Base-by-base conservation (phyloP, 371 early-diverging fungal genomes). In the Mortierella sp. region DNA sequence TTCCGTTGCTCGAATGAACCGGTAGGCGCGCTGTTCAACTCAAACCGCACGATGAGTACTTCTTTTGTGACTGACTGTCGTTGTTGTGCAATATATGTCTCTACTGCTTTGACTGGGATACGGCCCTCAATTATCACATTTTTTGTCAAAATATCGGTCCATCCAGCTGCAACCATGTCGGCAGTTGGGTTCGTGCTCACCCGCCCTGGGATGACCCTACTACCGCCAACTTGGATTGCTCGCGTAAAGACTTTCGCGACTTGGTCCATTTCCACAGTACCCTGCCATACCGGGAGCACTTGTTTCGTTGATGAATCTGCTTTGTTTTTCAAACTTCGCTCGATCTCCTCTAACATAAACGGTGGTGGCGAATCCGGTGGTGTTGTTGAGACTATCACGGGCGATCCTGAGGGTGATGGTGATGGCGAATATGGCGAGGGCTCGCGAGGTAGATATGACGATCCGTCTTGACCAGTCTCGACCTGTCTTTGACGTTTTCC, bases 111-210 rank as follows among this genome's bases (percentile, higher is more conserved):
- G 7, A 80, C 67, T 8, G 89, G 88, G 65, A 94, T 90, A 22
- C 94, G 88, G 0, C 94, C 94, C 53, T 92, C 93, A 38, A 94
- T 85, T 69, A 84, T 84, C 72, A 94, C 86, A 4, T 69, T 70
- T 4, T 87, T 87, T 10, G 92, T 88, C 15, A 93, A 76, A 0
- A 93, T 81, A 40, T 88, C 87, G 16, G 83, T 76, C 94, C 94
- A 93, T 36, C 84, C 87, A 19, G 63, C 59, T 24, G 78, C 86
- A 61, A 63, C 77, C 69, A 85, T 70, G 8, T 68, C 80, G 8
- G 62, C 57, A 5, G 64, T 28, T 5, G 70, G 70, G 24, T 63
- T 70, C 15, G 57, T 45, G 24, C 32, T 68, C 2, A 32, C 58
- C 22, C 71, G 62, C 4, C 70, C 76, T 4, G 70, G 63, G n/a